A percentile compares a stretch with the other conserved stretches of the same genome.
phyloP scores from a whole-genome alignment of 2,329 filamentous ascomycete genomes.

The Phialophora verrucosa region DNA sequence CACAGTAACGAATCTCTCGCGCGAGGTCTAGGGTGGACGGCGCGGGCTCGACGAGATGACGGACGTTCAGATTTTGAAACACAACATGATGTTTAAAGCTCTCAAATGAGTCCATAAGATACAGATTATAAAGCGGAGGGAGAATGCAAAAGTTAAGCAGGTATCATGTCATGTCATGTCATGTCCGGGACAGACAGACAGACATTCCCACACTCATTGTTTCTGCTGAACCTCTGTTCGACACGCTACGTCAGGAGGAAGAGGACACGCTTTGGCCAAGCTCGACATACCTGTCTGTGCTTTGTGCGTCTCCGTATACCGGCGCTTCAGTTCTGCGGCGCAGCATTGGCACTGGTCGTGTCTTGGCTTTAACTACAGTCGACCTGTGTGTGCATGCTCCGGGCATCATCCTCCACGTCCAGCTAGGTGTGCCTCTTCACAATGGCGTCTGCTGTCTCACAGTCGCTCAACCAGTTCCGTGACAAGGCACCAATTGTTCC shows the following conservation, averaged over 20 bases:
- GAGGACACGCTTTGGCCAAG: conserved; percentile 7
- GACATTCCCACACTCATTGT: background rate
- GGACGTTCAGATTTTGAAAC: conserved; percentile 52
- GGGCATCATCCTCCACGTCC: conserved; percentile 1
- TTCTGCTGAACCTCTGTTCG: background rate
- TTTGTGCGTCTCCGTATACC: background rate
- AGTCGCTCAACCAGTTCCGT: conserved; percentile 35
- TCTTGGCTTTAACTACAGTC: conserved; percentile 2
- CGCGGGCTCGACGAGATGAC: conserved; percentile 59
- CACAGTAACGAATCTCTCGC: conserved; percentile 57
- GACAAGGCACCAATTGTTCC: conserved; percentile 32
- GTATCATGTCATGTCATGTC: conserved; percentile 15
- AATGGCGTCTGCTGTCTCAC: conserved; percentile 39
- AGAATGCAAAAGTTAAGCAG: background rate
- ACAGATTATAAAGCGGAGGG: background rate
- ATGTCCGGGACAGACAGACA: background rate
- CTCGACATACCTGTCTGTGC: background rate
- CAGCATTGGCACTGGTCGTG: background rate
- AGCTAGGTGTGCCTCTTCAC: conserved; percentile 4
- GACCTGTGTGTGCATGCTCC: background rate
- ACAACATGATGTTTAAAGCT: conserved; percentile 55
- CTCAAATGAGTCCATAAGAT: conserved; percentile 47
- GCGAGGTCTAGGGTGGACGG: conserved; percentile 56
- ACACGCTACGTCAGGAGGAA: background rate
- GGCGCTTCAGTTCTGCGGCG: background rate